Conservation (phyloP, 139 green algal species). For the Coelastrella sp. region DNA sequence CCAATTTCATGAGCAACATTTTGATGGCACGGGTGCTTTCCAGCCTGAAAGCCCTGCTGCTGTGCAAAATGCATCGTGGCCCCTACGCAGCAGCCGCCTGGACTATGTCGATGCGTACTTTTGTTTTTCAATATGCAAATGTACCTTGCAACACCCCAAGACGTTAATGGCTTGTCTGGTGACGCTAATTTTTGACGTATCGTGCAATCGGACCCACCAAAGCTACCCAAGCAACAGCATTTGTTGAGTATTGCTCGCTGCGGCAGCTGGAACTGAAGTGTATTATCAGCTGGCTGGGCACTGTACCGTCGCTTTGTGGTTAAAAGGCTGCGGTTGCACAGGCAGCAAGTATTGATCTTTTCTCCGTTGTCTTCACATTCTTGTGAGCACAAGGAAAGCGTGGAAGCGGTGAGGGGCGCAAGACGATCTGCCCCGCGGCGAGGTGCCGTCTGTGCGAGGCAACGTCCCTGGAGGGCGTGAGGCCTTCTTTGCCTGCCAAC, state of each 20-base stretch:
- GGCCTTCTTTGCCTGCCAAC: no score
- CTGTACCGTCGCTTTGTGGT: not conserved
- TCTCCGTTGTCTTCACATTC: not conserved
- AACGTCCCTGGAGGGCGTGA: no score
- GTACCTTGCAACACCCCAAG: not conserved
- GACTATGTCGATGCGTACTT: not conserved
- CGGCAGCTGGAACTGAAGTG: no score
- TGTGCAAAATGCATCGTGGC: not conserved
- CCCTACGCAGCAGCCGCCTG: not conserved
- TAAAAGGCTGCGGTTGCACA: not conserved
- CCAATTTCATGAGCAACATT: no score
- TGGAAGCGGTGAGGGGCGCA: not conserved
- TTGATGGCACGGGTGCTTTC: not conserved
- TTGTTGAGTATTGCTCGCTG: no score
- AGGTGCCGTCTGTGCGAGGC: constrained; percentile 3
- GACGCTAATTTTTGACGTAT: no score
- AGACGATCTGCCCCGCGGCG: not conserved
- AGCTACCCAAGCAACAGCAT: no score
- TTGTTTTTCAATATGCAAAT: not conserved
- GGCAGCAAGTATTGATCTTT: no score
- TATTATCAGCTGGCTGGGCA: not conserved
- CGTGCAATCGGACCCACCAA: no score
- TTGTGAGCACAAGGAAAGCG: no score
- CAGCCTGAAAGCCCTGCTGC: not conserved
- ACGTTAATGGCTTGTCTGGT: not conserved